A percentile compares a stretch with the other conserved stretches of the same genome.
Evolutionary conservation across 148 eudicot species (phyloP).

Genomic region (Chenopodium formosanum): DNA sequence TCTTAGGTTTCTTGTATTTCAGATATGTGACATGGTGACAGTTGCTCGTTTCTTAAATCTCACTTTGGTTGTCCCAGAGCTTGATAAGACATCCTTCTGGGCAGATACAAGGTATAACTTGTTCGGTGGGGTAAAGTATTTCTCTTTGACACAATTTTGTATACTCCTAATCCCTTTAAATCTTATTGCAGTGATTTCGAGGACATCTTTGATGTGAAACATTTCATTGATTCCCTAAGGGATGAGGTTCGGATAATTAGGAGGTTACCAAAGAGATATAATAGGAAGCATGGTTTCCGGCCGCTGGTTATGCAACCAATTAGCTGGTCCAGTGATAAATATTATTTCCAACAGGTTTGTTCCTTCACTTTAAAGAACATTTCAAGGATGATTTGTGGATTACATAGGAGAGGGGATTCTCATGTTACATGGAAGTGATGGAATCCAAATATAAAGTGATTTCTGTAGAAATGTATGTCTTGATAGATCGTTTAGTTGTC

Average conservation of each 20-base stretch:
- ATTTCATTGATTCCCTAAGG: constrained; percentile 83
- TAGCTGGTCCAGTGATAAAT: constrained; percentile 93
- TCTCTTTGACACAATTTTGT: background rate
- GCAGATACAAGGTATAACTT: constrained; percentile 83
- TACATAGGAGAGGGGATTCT: background rate
- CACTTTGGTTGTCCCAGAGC: constrained; percentile 91
- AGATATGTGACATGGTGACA: constrained; percentile 98
- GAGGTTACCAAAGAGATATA: constrained; percentile 75
- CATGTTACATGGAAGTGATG: background rate
- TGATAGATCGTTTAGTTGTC: background rate
- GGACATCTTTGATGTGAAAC: constrained; percentile 84
- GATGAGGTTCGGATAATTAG: constrained; percentile 78
- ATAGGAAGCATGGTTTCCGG: constrained; percentile 53
- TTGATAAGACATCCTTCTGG: constrained; percentile 99
- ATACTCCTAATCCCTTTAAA: constrained; percentile 5
- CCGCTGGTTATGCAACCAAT: constrained; percentile 79
- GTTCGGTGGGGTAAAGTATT: background rate
- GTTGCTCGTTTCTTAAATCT: constrained; percentile 91
- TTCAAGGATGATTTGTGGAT: background rate
- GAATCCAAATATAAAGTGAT: background rate
- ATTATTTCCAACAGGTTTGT: constrained; percentile 84
- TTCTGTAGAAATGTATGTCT: background rate
- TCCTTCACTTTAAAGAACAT: background rate
- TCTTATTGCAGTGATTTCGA: constrained; percentile 72
- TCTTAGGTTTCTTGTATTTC: constrained; percentile 31